phyloP scores from a whole-genome alignment of 345 rosid genomes.

The Camelina laxa region DNA sequence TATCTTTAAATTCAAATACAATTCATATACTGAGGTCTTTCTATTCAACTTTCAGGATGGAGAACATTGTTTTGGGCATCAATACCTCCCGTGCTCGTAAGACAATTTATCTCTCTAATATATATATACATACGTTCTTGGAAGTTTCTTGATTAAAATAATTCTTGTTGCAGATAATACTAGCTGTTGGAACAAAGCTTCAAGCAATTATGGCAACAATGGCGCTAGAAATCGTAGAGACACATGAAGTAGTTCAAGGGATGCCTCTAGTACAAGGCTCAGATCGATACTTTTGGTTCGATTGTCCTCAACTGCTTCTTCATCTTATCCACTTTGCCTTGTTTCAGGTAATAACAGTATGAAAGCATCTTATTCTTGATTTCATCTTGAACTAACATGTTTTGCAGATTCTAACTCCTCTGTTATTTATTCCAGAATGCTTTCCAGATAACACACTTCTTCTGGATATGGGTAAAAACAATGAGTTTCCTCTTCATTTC shows the following conservation, averaged over 20 bases:
- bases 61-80: slow-evolving; percentile 87
- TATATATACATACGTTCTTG: slow-evolving; percentile 13
- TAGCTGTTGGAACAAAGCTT: slow-evolving; percentile 91
- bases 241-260: slow-evolving; percentile 89
- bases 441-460: slow-evolving; percentile 93
- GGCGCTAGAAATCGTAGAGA: slow-evolving; percentile 82
- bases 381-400: background rate
- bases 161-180: slow-evolving; percentile 63
- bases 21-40: background rate
- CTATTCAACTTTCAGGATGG: slow-evolving; percentile 63
- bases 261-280: slow-evolving; percentile 91
- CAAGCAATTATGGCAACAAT: slow-evolving; percentile 79
- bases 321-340: slow-evolving; percentile 85
- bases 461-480: slow-evolving; percentile 85
- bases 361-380: background rate
- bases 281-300: slow-evolving; percentile 86
- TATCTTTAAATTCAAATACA: background rate
- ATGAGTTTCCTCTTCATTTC: background rate
- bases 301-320: slow-evolving; percentile 78
- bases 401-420: background rate
- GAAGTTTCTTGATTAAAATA: background rate
- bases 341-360: slow-evolving; percentile 65
- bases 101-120: slow-evolving; percentile 30
- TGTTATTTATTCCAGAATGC: slow-evolving; percentile 67
- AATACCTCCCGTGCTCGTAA: slow-evolving; percentile 76